Percentiles rank a stretch among this genome's conserved stretches.
These are phyloP conservation scores for Alternaria arbusti DNA, from an alignment of 2,329 filamentous ascomycete species.

Conservation along the genomic window DNA sequence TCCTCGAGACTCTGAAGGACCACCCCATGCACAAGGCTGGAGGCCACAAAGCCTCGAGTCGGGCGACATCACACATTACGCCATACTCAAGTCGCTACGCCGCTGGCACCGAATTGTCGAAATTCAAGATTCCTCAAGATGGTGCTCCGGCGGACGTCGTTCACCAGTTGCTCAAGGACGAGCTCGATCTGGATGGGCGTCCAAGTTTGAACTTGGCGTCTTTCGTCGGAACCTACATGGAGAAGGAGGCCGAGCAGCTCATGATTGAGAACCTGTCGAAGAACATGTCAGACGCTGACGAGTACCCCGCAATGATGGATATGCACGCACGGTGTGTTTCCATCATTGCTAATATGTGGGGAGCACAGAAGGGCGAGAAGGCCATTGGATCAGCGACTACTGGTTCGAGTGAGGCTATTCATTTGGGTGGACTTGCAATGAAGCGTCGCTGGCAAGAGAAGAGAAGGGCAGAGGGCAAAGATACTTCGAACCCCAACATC, in stretches of 20 bases:
- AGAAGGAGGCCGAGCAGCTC: slow-evolving; percentile 67
- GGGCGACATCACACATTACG: slow-evolving; percentile 58
- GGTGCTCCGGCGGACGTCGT: slow-evolving; percentile 68
- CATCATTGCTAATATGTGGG: slow-evolving; percentile 72
- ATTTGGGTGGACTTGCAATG: slow-evolving; percentile 74
- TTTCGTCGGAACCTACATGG: slow-evolving; percentile 77
- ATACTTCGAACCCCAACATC: slow-evolving; percentile 71
- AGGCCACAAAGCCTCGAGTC: slow-evolving; percentile 43
- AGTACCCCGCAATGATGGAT: slow-evolving; percentile 51
- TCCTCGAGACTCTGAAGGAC: slow-evolving; percentile 61
- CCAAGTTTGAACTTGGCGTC: slow-evolving; percentile 72
- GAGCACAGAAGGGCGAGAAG: slow-evolving; percentile 65
- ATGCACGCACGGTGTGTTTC: slow-evolving; percentile 73
- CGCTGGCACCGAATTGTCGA: slow-evolving; percentile 62
- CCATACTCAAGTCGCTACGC: slow-evolving; percentile 65
- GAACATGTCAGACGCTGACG: slow-evolving; percentile 72
- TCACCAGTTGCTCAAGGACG: slow-evolving; percentile 63
- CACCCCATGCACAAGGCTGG: slow-evolving; percentile 49
- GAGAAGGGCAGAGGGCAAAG: slow-evolving; percentile 65
- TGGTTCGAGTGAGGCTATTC: slow-evolving; percentile 74
- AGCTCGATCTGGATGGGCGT: slow-evolving; percentile 51
- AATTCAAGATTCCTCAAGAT: slow-evolving; percentile 64
- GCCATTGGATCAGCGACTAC: slow-evolving; percentile 74
- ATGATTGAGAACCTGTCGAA: slow-evolving; percentile 73
- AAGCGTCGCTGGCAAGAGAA: slow-evolving; percentile 71